Evolutionary conservation across 2,329 filamentous ascomycete genomes (phyloP).

Genomic region (Fusarium sp.): DNA sequence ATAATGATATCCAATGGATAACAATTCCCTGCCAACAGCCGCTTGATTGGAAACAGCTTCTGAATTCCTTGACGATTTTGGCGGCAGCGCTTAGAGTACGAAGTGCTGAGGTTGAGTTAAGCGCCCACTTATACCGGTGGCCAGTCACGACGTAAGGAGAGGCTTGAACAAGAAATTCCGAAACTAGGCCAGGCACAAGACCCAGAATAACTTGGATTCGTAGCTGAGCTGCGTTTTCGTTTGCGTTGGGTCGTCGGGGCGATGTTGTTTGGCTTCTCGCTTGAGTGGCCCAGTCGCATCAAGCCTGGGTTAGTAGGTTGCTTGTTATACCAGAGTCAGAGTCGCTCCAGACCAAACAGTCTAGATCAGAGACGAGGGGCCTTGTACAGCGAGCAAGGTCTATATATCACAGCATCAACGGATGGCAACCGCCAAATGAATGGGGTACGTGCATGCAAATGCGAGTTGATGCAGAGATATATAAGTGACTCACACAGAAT

Average conservation of each 20-base stretch:
- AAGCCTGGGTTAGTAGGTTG: constrained; percentile 37
- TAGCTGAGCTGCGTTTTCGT: constrained; percentile 8
- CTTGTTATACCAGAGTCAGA: constrained; percentile 21
- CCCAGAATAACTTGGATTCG: background rate
- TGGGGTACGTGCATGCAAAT: constrained; percentile 37
- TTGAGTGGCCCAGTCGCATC: constrained; percentile 43
- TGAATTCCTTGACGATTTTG: constrained; percentile 29
- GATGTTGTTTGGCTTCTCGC: constrained; percentile 33
- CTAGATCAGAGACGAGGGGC: constrained; percentile 16
- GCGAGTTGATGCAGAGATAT: constrained; percentile 36
- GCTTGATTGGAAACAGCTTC: constrained; percentile 29
- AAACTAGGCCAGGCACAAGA: constrained; percentile 32
- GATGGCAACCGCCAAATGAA: constrained; percentile 44
- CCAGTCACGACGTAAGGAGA: constrained; percentile 41
- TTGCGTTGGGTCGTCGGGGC: constrained; percentile 23
- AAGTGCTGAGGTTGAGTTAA: constrained; percentile 31
- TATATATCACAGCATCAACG: constrained; percentile 32
- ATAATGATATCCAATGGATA: constrained; percentile 39
- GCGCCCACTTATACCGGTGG: constrained; percentile 39
- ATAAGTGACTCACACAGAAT: constrained; percentile 44
- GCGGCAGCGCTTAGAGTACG: constrained; percentile 46
- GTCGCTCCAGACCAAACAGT: constrained; percentile 27
- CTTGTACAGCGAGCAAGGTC: constrained; percentile 30
- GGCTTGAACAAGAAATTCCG: constrained; percentile 26
- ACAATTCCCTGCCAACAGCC: constrained; percentile 21